Base-by-base conservation (phyloP, 306 rosid species). In the Vachellia pachyceras region DNA sequence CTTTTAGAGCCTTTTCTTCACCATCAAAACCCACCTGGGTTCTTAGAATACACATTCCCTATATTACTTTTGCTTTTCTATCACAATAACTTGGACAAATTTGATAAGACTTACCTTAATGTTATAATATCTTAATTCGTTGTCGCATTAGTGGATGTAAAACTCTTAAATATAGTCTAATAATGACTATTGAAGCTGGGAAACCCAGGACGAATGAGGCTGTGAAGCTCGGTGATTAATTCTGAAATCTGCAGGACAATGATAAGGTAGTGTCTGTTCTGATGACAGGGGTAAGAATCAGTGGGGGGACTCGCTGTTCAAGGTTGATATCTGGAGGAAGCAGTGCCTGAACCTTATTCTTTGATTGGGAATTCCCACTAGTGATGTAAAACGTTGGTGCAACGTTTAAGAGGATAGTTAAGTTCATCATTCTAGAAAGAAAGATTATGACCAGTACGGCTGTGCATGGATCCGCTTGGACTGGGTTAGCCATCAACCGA, bases 351-450 rank as follows among this genome's bases (percentile, higher is more conserved):
- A 47, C 45, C 77, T 5, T 10, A 54, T 37, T 69, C 18, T 69
- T 77, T 10, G 69, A 69, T 18, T 69, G 61, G 77, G 60, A 79
- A 75, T 42, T 79, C 82, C 76, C 52, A 49, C 75, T 2, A 49
- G 82, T 22, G 41, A 78, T 50, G 68, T 47, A 39, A 67, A 67
- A 52, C 52, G 54, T 73, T 25, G 75, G 42, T 12, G 41, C 82
- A 14, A 68, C 69, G 55, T 64, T 77, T 18, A 65, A 17, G 36
- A n/a, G n/a, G 64, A 17, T 35, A 13, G 39, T 39, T 55, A 6
- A 18, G 45, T 7, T 52, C 20, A 33, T 42, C 29, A 40, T 46
- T 46, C 61, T 44, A 25, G 7, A 17, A 29, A 29, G 55, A 44
- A 42, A 42, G 39, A 42, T 20, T 2, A 40, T 22, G 36, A 18